A percentile compares a stretch with the other conserved stretches of the same genome.
These are phyloP conservation scores for Coprinopsis strossmayeri DNA, from an alignment of 768 basidiomycete species.

Conservation along the genomic window DNA sequence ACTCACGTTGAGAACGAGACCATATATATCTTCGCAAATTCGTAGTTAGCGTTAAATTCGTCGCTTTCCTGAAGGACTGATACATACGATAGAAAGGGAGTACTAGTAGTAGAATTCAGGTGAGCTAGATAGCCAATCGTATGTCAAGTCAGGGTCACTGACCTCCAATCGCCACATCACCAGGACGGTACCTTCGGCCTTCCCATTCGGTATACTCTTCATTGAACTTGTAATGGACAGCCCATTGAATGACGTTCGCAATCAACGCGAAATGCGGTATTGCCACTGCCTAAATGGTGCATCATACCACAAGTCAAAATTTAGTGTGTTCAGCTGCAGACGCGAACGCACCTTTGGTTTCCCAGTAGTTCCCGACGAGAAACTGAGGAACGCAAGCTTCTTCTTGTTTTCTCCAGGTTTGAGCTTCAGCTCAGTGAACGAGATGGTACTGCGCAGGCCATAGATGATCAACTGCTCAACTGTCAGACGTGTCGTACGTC, in stretches of 20 bases:
- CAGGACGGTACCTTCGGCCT: constrained; percentile 47
- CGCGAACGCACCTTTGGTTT: constrained; percentile 49
- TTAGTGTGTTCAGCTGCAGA: not conserved
- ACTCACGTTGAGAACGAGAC: constrained; percentile 52
- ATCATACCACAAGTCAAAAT: not conserved
- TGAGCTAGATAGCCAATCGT: no score
- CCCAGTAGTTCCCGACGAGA: constrained; percentile 72
- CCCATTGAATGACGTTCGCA: constrained; percentile 57
- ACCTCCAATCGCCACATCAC: constrained; percentile 60
- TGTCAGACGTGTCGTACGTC: constrained; percentile 20
- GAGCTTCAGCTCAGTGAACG: constrained; percentile 46
- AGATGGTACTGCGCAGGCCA: constrained; percentile 32
- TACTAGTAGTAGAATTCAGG: constrained; percentile 25
- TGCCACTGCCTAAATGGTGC: constrained; percentile 41
- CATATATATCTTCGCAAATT: constrained; percentile 49
- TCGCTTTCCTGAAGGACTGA: not conserved
- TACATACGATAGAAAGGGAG: constrained; percentile 59
- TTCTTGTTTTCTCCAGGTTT: constrained; percentile 55
- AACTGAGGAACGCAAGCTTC: constrained; percentile 65
- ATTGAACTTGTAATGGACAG: constrained; percentile 44
- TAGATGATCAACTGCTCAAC: constrained; percentile 42
- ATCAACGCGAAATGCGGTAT: constrained; percentile 56
- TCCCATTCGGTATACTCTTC: constrained; percentile 37
- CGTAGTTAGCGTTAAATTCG: no score
- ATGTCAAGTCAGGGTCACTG: no score